Conservation (phyloP, 257 asterid species). For the Hygrophila difformis region DNA sequence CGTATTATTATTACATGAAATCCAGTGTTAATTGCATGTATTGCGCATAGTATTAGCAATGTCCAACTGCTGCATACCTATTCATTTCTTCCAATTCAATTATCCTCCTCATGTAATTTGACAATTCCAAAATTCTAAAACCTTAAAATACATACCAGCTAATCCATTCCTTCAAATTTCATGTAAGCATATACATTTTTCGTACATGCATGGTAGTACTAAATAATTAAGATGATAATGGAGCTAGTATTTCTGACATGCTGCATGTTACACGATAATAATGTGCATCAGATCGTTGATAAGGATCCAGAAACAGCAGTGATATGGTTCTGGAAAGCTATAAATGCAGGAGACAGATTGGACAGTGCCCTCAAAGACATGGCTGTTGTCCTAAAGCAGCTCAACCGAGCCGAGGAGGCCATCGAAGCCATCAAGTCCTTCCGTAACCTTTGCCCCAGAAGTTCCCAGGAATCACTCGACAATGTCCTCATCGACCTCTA, state of each 20-base stretch:
- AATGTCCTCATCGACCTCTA: slow-evolving; percentile 59
- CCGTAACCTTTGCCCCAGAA: slow-evolving; percentile 41
- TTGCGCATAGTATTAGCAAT: too few species aligned
- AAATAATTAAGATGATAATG: not conserved
- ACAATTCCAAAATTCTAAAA: too few species aligned
- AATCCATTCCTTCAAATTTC: too few species aligned
- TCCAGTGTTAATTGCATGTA: too few species aligned
- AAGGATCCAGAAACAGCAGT: slow-evolving; percentile 55
- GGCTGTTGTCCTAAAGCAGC: slow-evolving; percentile 64
- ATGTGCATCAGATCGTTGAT: slow-evolving; percentile 31
- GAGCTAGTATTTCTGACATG: not conserved
- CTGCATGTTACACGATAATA: not conserved
- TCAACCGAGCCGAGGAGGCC: slow-evolving; percentile 53
- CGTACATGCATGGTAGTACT: too few species aligned
- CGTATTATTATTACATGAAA: too few species aligned
- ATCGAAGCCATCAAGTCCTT: slow-evolving; percentile 51
- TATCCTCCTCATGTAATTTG: too few species aligned
- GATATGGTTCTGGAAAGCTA: slow-evolving; percentile 56
- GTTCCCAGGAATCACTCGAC: slow-evolving; percentile 56
- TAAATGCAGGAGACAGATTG: slow-evolving; percentile 47
- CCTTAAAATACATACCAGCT: too few species aligned
- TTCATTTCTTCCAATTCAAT: too few species aligned
- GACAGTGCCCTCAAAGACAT: slow-evolving; percentile 62
- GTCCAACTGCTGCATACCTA: too few species aligned
- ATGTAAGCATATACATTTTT: too few species aligned